Base-by-base conservation (phyloP, 1,284 basidiomycete genomes). In the Sphagnurus paluster region DNA sequence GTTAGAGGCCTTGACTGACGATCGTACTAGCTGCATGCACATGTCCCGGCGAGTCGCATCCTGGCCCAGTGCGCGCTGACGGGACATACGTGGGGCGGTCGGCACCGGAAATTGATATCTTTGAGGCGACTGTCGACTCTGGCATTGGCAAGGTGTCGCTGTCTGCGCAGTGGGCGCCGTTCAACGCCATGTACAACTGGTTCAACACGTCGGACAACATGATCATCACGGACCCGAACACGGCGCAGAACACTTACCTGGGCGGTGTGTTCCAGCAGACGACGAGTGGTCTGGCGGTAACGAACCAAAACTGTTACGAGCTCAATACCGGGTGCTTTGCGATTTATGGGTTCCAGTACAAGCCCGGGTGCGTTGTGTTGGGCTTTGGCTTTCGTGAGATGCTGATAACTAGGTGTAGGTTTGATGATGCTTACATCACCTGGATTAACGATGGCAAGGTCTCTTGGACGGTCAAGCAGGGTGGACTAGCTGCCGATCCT, bases 21-120 rank as follows among this genome's bases (percentile, higher is more conserved):
- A n/a, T n/a, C n/a, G n/a, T n/a, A n/a, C n/a, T n/a, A 70, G 68
- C 80, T 56, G 75, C 68, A 0, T 94, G 92, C 58, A 93, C 91
- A 1, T 95, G 92, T 58, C 68, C 84, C 0, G 80, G 80, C 17
- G 84, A 90, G 50, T 85, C 86, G 1, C 93, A 95, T 62, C 93
- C 92, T 0, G 92, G 92, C 0, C 92, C 92, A 9, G 65, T 75
- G 32, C 71, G 72, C 28, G 43, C 66, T 0, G 76, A 84, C 54
- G 91, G 90, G 13, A 66, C 57, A 17, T 80, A 72, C 52, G 79
- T 83, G 1, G 89, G 88, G 8, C 79, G 93, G 24, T 75, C 84
- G 0, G 89, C 91, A 0, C 93, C 92, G 4, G 92, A 95, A 67
- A 93, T 96, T 46, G 89, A 92, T 67, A 70, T 91, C 32, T 75